A percentile compares a stretch with the other conserved stretches of the same genome.
Evolutionary conservation across 2,329 filamentous ascomycete genomes (phyloP).

Genomic region (Parastagonospora nodorum): DNA sequence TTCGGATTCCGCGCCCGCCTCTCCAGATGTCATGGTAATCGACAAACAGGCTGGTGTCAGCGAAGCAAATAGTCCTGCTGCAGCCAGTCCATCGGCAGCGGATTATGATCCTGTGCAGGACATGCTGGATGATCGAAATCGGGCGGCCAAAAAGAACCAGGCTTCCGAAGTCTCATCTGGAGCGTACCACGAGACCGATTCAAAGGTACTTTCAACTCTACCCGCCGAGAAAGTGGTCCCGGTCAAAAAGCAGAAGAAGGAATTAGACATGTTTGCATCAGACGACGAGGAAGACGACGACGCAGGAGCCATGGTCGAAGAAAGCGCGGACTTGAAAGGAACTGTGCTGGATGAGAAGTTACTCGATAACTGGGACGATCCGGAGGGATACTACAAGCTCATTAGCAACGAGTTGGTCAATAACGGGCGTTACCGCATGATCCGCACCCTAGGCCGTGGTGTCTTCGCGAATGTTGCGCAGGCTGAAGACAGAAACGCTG

Average conservation of each 20-base stretch:
- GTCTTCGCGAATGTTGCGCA: conserved; percentile 98
- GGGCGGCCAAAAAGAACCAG: conserved; percentile 65
- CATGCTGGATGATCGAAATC: conserved; percentile 80
- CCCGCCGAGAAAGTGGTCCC: conserved; percentile 44
- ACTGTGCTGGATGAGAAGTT: conserved; percentile 68
- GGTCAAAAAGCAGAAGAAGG: conserved; percentile 52
- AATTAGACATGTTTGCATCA: conserved; percentile 67
- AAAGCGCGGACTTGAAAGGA: conserved; percentile 25
- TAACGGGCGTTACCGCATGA: conserved; percentile 83
- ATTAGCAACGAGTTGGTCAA: conserved; percentile 90
- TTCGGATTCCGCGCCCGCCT: conserved; percentile 44
- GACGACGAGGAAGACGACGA: conserved; percentile 75
- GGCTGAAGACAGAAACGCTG: conserved; percentile 55
- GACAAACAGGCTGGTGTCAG: conserved; percentile 49
- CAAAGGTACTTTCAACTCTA: conserved; percentile 58
- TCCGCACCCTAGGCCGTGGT: conserved; percentile 85
- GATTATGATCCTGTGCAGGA: conserved; percentile 90
- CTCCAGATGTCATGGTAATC: conserved; percentile 47
- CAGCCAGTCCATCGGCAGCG: conserved; percentile 83
- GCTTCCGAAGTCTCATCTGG: conserved; percentile 49
- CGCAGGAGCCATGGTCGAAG: conserved; percentile 64
- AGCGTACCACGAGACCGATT: conserved; percentile 64
- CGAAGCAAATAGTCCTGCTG: conserved; percentile 37
- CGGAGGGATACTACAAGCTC: conserved; percentile 95
- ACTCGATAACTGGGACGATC: conserved; percentile 91